phyloP scores from a whole-genome alignment of 352 stramenopile species.

The Phytophthora meadii region DNA sequence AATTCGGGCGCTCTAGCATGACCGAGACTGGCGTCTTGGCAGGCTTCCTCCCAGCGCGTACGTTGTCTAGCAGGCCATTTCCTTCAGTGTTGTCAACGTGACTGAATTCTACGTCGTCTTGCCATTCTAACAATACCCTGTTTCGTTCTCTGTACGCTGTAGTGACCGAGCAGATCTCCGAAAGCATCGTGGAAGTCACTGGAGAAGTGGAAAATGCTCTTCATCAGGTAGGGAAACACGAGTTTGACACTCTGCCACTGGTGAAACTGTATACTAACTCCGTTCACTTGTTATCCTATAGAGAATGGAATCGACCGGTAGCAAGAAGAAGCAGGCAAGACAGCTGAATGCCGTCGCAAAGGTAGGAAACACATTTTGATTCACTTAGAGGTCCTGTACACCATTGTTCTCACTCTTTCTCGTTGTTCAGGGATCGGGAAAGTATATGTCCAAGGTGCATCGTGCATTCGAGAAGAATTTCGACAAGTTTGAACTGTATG shows the following conservation, averaged over 20 bases:
- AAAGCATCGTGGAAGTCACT: constrained; percentile 60
- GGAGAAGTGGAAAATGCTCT: constrained; percentile 75
- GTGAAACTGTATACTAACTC: not conserved
- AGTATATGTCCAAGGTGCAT: constrained; percentile 72
- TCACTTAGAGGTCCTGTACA: not conserved
- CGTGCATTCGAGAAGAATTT: constrained; percentile 83
- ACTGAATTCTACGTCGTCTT: not conserved
- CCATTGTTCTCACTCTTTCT: constrained; percentile 3
- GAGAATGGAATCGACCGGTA: constrained; percentile 51
- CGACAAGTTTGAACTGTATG: constrained; percentile 85
- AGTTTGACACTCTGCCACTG: not conserved
- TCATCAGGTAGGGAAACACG: constrained; percentile 50
- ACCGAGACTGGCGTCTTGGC: constrained; percentile 48
- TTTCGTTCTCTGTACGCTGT: not conserved
- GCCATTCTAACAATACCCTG: not conserved
- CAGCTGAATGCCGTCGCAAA: constrained; percentile 72
- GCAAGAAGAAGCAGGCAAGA: constrained; percentile 68
- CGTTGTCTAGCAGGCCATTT: constrained; percentile 13
- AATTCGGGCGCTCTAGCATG: constrained; percentile 22
- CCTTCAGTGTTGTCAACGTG: not conserved
- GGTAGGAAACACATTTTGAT: constrained; percentile 28
- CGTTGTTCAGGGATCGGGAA: constrained; percentile 49
- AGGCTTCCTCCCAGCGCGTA: constrained; percentile 65
- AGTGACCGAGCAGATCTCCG: constrained; percentile 55
- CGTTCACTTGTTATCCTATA: constrained; percentile 12